phyloP scores from a whole-genome alignment of 768 basidiomycete species.

The Trametes maxima region DNA sequence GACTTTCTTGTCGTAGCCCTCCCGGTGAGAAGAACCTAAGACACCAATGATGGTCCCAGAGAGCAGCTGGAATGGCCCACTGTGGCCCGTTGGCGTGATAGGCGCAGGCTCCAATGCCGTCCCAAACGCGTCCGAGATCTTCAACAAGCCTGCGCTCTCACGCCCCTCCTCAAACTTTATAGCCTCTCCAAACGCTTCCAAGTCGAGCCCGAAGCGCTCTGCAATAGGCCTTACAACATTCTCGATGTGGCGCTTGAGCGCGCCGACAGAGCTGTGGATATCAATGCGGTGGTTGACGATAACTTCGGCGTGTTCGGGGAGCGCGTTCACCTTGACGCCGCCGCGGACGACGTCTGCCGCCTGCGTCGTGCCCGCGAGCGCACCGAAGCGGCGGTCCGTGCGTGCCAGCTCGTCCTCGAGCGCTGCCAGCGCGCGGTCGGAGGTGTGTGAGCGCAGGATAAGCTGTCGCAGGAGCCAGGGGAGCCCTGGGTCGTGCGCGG shows the following conservation, averaged over 20 bases:
- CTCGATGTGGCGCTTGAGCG: conserved; percentile 30
- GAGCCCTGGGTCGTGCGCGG: conserved; percentile 59
- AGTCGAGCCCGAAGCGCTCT: conserved; percentile 56
- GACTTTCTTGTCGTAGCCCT: conserved; percentile 26
- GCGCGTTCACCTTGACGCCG: conserved; percentile 55
- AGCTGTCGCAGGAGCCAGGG: conserved; percentile 47
- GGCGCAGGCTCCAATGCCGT: conserved; percentile 68
- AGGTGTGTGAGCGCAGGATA: conserved; percentile 50
- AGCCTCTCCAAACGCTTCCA: conserved; percentile 54
- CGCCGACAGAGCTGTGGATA: conserved; percentile 34
- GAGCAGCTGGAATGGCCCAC: conserved; percentile 36
- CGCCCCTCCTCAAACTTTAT: conserved; percentile 26
- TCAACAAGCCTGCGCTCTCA: conserved; percentile 39
- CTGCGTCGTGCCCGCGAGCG: conserved; percentile 69
- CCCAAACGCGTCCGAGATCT: conserved; percentile 49
- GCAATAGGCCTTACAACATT: conserved; percentile 49
- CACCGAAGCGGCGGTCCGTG: conserved; percentile 42
- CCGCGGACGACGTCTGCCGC: conserved; percentile 64
- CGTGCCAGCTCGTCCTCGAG: conserved; percentile 49
- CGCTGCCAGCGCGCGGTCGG: conserved; percentile 51
- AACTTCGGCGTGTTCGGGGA: conserved; percentile 73
- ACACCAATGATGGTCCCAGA: conserved; percentile 37
- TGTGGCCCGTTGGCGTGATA: conserved; percentile 46
- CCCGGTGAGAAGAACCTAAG: conserved; percentile 25
- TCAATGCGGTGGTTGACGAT: conserved; percentile 71